Evolutionary conservation across 2,329 filamentous ascomycete genomes (phyloP).

Genomic region (Lachnellula hyalina): DNA sequence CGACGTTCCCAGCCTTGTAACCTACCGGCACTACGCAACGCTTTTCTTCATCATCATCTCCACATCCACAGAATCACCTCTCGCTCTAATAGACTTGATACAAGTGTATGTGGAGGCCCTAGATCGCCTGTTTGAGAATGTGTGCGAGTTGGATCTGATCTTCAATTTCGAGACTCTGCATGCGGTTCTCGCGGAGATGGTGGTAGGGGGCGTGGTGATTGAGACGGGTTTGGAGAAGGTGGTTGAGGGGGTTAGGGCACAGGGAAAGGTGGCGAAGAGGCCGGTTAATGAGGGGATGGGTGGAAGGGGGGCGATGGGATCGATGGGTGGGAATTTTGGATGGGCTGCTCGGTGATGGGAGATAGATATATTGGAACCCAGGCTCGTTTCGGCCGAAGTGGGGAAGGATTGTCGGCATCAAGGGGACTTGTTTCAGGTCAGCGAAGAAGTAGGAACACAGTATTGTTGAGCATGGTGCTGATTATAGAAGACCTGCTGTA

Average conservation of each 20-base stretch:
- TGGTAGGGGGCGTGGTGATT: constrained; percentile 89
- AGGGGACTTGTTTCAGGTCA: too few relatives aligned
- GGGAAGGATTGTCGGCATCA: too few relatives aligned
- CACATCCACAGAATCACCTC: constrained; percentile 90
- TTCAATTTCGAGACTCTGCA: constrained; percentile 99
- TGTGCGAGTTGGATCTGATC: constrained; percentile 94
- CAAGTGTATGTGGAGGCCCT: constrained; percentile 97
- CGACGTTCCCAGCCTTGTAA: constrained; percentile 90
- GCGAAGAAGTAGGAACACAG: too few relatives aligned
- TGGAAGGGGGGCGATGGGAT: constrained; percentile 47
- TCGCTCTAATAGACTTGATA: constrained; percentile 92
- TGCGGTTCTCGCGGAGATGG: constrained; percentile 86
- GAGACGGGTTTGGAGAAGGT: constrained; percentile 89
- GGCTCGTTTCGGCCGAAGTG: too few relatives aligned
- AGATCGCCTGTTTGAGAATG: constrained; percentile 94
- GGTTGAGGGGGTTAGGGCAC: constrained; percentile 73
- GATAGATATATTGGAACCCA: too few relatives aligned
- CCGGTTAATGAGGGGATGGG: constrained; percentile 63
- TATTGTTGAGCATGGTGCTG: too few relatives aligned
- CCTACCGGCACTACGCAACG: constrained; percentile 96
- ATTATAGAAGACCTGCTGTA: too few relatives aligned
- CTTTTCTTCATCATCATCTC: constrained; percentile 98
- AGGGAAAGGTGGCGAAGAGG: constrained; percentile 72
- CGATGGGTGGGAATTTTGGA: constrained; percentile 30
- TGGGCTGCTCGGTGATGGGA: constrained; percentile 29